phyloP scores from a whole-genome alignment of 139 green algal genomes.

The Mesotaenium endlicherianum region DNA sequence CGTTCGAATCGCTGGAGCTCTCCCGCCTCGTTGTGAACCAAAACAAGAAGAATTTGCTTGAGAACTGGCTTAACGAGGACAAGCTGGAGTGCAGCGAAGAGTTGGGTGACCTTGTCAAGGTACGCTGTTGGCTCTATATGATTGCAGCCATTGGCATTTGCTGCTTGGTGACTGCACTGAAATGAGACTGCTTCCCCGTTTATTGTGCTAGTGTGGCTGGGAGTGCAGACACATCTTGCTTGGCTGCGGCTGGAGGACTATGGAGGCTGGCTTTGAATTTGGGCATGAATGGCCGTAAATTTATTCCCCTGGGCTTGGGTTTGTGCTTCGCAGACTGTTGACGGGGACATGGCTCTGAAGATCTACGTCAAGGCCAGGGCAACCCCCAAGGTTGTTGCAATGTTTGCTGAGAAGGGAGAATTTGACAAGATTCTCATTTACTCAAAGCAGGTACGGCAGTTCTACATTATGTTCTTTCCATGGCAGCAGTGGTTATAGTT shows the following conservation, averaged over 20 bases:
- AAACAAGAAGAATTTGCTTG: constrained; percentile 98
- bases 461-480: too few species aligned
- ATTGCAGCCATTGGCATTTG: too few species aligned
- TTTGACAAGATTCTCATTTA: constrained; percentile 82
- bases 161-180: too few species aligned
- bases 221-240: too few species aligned
- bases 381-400: constrained; percentile 70
- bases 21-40: constrained; percentile 89
- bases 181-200: too few species aligned
- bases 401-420: constrained; percentile 90
- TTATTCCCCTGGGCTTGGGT: neutral
- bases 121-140: too few species aligned
- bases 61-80: constrained; percentile 88
- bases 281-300: too few species aligned
- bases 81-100: constrained; percentile 95
- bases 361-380: constrained; percentile 82
- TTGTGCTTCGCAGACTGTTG: constrained; percentile 42
- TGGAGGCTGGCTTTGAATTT: too few species aligned
- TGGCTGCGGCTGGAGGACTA: too few species aligned
- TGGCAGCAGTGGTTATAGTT: too few species aligned
- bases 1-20: constrained; percentile 89
- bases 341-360: constrained; percentile 83
- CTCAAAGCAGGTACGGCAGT: constrained; percentile 46
- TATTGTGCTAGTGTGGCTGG: too few species aligned
- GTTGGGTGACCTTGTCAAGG: constrained; percentile 89